These are phyloP conservation scores for Aspergillus ochraceoroseus DNA, from an alignment of 2,329 filamentous ascomycete species.

Conservation along the genomic window DNA sequence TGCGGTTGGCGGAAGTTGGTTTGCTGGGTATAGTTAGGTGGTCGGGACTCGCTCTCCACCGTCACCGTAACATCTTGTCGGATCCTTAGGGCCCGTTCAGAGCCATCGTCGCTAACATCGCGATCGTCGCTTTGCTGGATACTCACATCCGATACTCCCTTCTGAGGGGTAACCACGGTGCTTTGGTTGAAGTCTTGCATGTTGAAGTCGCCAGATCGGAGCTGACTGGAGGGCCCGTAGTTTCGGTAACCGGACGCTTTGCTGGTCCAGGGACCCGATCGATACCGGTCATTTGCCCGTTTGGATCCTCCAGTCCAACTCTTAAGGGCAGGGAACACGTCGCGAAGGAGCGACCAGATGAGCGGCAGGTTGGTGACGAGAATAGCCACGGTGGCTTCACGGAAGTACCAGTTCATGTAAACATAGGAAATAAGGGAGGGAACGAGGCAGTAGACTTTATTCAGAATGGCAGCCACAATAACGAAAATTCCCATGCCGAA, in stretches of 20 bases:
- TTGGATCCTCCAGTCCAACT: slow-evolving; percentile 41
- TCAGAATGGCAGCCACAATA: slow-evolving; percentile 48
- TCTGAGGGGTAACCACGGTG: slow-evolving; percentile 26
- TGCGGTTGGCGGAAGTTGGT: too few species aligned
- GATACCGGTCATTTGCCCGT: slow-evolving; percentile 32
- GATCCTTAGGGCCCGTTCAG: slow-evolving; percentile 36
- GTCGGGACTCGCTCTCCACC: slow-evolving; percentile 20
- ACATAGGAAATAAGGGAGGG: slow-evolving; percentile 40
- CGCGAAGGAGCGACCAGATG: slow-evolving; percentile 49
- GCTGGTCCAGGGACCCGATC: slow-evolving; percentile 32
- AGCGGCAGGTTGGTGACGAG: slow-evolving; percentile 51
- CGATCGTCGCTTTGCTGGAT: slow-evolving; percentile 27
- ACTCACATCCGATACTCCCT: slow-evolving; percentile 29
- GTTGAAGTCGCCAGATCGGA: slow-evolving; percentile 28
- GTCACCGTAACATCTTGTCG: slow-evolving; percentile 39
- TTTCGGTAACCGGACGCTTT: slow-evolving; percentile 25
- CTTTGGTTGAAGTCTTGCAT: slow-evolving; percentile 31
- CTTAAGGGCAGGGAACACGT: slow-evolving; percentile 44
- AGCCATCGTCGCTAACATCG: slow-evolving; percentile 35
- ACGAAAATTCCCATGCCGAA: slow-evolving; percentile 46
- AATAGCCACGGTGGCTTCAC: slow-evolving; percentile 43
- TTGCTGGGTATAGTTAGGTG: slow-evolving; percentile 10
- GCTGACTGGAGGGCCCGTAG: slow-evolving; percentile 29
- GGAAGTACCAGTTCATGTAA: slow-evolving; percentile 49
- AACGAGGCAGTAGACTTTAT: slow-evolving; percentile 47